Conservation (phyloP, 176 grass and related monocot genomes). For the Puya raimondii region DNA sequence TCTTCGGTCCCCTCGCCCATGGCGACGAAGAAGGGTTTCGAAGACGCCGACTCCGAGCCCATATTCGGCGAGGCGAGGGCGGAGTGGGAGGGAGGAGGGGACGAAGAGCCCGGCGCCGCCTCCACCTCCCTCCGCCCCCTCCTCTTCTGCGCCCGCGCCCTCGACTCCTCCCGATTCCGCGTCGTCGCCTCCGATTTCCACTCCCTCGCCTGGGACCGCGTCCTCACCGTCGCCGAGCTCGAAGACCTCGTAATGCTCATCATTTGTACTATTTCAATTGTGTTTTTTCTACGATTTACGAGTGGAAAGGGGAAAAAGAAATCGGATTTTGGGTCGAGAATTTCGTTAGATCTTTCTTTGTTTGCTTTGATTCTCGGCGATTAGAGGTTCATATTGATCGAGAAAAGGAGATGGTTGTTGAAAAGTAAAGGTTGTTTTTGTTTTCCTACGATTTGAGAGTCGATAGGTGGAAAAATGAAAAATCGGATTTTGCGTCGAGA, state of each 20-base stretch:
- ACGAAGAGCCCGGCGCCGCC: background rate
- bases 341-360: too few species aligned
- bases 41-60: constrained; percentile 19
- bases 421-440: background rate
- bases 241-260: constrained; percentile 51
- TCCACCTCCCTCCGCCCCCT: constrained; percentile 8
- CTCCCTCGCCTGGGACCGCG: constrained; percentile 47
- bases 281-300: too few species aligned
- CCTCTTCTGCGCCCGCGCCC: constrained; percentile 38
- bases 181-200: constrained; percentile 61
- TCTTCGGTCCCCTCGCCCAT: background rate
- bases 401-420: too few species aligned
- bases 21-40: constrained; percentile 38
- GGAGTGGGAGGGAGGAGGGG: constrained; percentile 8
- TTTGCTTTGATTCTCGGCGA: too few species aligned
- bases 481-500: too few species aligned
- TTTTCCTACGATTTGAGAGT: too few species aligned
- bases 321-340: too few species aligned
- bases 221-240: constrained; percentile 51
- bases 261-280: background rate
- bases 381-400: too few species aligned
- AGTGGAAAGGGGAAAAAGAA: too few species aligned
- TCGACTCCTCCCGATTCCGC: constrained; percentile 31
- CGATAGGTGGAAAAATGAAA: too few species aligned
- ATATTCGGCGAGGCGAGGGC: constrained; percentile 52